Percentiles rank a stretch among this genome's conserved stretches.
Evolutionary conservation across 805 yeast species (phyloP).

Genomic region (Danielia oregonensis): DNA sequence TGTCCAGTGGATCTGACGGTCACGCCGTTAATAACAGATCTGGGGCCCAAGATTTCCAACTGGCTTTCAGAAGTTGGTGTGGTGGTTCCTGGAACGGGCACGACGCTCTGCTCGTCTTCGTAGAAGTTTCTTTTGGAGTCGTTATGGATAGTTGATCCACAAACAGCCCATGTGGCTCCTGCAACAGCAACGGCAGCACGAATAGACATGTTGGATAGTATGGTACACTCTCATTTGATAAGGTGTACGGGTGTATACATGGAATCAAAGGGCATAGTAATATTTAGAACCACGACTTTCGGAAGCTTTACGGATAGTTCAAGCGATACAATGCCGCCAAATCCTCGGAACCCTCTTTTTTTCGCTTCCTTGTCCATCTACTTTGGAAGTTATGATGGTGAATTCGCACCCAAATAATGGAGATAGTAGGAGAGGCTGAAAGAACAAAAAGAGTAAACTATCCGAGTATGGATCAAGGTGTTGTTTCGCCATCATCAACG

Average conservation of each 20-base stretch:
- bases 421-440: too few relatives aligned
- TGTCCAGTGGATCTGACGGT: conserved; percentile 49
- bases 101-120: conserved; percentile 44
- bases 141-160: conserved; percentile 6
- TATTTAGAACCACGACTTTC: too few relatives aligned
- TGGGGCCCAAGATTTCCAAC: conserved; percentile 43
- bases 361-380: too few relatives aligned
- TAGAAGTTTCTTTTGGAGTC: conserved; percentile 41
- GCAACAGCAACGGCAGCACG: conserved; percentile 4
- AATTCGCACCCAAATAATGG: too few relatives aligned
- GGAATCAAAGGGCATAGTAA: too few relatives aligned
- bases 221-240: conserved; percentile 1
- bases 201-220: background rate
- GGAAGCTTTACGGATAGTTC: too few relatives aligned
- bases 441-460: too few relatives aligned
- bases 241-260: conserved; percentile 3
- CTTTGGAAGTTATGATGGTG: too few relatives aligned
- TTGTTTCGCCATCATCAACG: too few relatives aligned
- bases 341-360: too few relatives aligned
- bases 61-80: conserved; percentile 42
- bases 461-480: too few relatives aligned
- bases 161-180: background rate
- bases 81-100: conserved; percentile 50
- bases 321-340: too few relatives aligned
- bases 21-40: conserved; percentile 50